Conservation (phyloP, 306 rosid species). For the Malus asiatica region DNA sequence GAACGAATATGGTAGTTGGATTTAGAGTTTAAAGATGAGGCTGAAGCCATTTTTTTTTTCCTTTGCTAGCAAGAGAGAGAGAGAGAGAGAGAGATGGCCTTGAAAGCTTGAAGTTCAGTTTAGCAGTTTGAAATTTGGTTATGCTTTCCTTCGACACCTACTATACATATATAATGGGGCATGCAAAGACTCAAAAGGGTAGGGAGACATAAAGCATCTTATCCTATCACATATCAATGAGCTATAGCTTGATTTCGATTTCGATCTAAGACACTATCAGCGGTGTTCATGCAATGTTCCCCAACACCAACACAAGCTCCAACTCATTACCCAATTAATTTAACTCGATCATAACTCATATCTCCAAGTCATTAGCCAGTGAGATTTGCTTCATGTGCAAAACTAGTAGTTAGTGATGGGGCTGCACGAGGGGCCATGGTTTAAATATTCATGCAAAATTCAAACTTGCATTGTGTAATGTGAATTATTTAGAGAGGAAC, state of each 20-base stretch:
- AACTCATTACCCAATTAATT: conserved; percentile 20
- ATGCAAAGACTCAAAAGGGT: neutral
- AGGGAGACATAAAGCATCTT: conserved; percentile 33
- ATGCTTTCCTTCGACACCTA: conserved; percentile 1
- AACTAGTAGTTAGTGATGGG: conserved; percentile 3
- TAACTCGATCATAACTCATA: neutral
- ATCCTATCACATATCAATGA: conserved; percentile 2
- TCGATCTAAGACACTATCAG: conserved; percentile 24
- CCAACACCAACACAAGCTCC: conserved; percentile 20
- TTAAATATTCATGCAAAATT: neutral
- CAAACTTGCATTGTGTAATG: neutral
- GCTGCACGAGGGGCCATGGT: conserved; percentile 1
- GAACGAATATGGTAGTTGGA: conserved; percentile 36
- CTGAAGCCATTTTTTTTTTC: conserved; percentile 27
- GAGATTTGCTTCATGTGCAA: conserved; percentile 4
- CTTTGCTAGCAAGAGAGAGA: neutral
- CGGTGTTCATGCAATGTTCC: conserved; percentile 29
- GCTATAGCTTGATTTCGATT: conserved; percentile 15
- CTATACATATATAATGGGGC: conserved; percentile 10
- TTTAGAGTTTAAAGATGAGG: conserved; percentile 22
- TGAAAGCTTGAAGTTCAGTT: conserved; percentile 6
- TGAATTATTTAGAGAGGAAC: neutral
- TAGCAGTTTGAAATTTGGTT: neutral
- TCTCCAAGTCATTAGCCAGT: neutral
- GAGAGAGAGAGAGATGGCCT: neutral